These are phyloP conservation scores for Leishmania tarentolae DNA, from an alignment of 208 protist genomes.

Conservation along the genomic window DNA sequence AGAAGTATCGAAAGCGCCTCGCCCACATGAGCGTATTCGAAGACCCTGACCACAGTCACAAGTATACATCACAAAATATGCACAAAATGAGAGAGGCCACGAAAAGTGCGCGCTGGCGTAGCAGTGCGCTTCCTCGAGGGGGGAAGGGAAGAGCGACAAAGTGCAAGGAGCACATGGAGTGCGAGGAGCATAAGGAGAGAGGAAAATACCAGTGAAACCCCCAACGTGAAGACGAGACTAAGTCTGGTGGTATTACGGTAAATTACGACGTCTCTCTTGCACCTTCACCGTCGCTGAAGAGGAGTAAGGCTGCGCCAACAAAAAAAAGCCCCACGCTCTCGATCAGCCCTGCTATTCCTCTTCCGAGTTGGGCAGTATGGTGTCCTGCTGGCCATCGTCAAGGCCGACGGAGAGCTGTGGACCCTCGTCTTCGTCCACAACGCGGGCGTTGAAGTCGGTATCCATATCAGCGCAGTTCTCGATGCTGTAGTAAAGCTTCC, in stretches of 20 bases:
- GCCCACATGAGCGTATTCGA: neutral
- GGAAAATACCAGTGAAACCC: neutral
- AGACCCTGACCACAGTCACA: neutral
- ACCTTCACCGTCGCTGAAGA: neutral
- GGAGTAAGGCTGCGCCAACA: neutral
- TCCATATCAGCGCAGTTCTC: constrained; percentile 96
- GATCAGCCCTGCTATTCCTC: constrained; percentile 4
- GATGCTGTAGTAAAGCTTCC: constrained; percentile 95
- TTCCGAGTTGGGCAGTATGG: constrained; percentile 17
- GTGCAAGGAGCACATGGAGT: neutral
- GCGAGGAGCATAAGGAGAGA: neutral
- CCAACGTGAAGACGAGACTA: neutral
- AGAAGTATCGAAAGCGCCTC: neutral
- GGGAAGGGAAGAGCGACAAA: neutral
- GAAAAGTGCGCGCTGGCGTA: neutral
- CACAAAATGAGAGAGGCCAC: neutral
- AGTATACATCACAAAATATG: neutral
- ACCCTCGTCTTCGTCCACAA: constrained; percentile 77
- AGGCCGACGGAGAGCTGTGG: constrained; percentile 73
- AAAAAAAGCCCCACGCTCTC: neutral
- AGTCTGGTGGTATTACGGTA: neutral
- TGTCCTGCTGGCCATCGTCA: constrained; percentile 40
- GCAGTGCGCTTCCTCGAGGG: neutral
- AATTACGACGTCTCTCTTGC: neutral
- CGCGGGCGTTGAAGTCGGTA: constrained; percentile 88